Evolutionary conservation across 2,329 filamentous ascomycete species (phyloP), one percentile per base, ranked within the genome.

Genomic region (Onygenales sp.): DNA sequence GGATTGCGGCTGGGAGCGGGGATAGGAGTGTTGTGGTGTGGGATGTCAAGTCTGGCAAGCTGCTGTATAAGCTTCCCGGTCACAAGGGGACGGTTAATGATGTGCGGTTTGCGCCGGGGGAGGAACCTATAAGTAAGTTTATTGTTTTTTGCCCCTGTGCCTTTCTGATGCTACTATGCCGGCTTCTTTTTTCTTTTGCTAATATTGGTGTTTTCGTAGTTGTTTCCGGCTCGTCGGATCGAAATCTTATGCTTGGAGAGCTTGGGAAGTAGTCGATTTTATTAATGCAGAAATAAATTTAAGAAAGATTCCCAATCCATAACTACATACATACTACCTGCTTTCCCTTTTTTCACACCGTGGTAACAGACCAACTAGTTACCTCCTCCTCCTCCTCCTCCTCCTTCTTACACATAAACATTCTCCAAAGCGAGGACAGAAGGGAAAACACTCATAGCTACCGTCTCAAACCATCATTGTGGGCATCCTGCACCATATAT

Each of bases 81-180:
- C 93, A 98, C 69, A 93, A 90, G 71, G 93, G 92, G 36, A 88
- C 88, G 0, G 93, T 97, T 50, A 98, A 97, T 67, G 90, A 92
- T 67, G 92, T 92, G 52, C 86, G 94, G 61, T 94, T 98, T 66
- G 86, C 88, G 48, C 90, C 92, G 4, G 81, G 81, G 40, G 82
- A 86, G 56, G 90, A 96, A 62, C 89, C 90, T 17, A 87, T 96
- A 57, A 80, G 91, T 95, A 79, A 84, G 88, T 83, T 40, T 17
- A 37, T 57, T 32, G 11, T 52, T 11, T 49, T 21, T 36, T 17
- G 17, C 43, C 36, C 27, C 33, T 49, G 32, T 34, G 42, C n/a
- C 36, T 46, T 17, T 17, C 17, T 39, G 4, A 50, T 49, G 39
- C 63, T 67, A 58, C 67, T 54, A 8, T 13, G 27, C 4, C 52